A percentile compares a stretch with the other conserved stretches of the same genome.
Evolutionary conservation across 805 yeast species (phyloP).

Genomic region (Metschnikowia kofuensis): DNA sequence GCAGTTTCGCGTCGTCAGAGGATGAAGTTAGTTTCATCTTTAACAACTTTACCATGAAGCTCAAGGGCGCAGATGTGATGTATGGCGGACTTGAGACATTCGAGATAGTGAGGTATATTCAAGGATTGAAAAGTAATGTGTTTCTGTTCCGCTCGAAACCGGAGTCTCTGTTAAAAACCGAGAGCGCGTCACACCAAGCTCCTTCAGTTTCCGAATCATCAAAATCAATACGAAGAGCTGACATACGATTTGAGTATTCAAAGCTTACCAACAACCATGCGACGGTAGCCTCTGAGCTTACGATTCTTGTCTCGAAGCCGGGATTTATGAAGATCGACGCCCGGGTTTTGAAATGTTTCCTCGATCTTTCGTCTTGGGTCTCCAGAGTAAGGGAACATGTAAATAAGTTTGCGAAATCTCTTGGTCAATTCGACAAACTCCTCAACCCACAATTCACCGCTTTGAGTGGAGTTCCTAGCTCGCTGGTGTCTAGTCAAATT

Average conservation of each 20-base stretch:
- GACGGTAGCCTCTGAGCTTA: slow-evolving; percentile 25
- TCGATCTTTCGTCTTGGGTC: slow-evolving; percentile 24
- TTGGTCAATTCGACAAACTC: slow-evolving; percentile 4
- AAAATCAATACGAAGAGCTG: slow-evolving; percentile 34
- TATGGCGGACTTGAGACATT: slow-evolving; percentile 49
- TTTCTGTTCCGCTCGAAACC: slow-evolving; percentile 19
- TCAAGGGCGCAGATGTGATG: slow-evolving; percentile 38
- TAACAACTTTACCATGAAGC: slow-evolving; percentile 38
- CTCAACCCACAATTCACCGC: slow-evolving; percentile 2
- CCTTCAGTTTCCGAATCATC: background rate
- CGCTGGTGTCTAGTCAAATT: slow-evolving; percentile 20
- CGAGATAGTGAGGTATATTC: slow-evolving; percentile 19
- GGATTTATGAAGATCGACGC: slow-evolving; percentile 26
- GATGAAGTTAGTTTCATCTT: slow-evolving; percentile 25
- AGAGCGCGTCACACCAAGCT: background rate
- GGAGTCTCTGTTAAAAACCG: background rate
- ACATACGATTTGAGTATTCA: slow-evolving; percentile 50
- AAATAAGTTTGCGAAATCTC: background rate
- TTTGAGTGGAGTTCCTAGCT: no score
- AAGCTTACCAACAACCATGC: slow-evolving; percentile 6
- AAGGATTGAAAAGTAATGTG: slow-evolving; percentile 22
- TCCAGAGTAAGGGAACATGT: slow-evolving; percentile 20
- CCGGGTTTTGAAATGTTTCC: slow-evolving; percentile 22
- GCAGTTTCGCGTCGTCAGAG: slow-evolving; percentile 37
- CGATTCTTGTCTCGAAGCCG: slow-evolving; percentile 44